phyloP scores from a whole-genome alignment of 2,329 filamentous ascomycete genomes.

The Lachnellula suecica region DNA sequence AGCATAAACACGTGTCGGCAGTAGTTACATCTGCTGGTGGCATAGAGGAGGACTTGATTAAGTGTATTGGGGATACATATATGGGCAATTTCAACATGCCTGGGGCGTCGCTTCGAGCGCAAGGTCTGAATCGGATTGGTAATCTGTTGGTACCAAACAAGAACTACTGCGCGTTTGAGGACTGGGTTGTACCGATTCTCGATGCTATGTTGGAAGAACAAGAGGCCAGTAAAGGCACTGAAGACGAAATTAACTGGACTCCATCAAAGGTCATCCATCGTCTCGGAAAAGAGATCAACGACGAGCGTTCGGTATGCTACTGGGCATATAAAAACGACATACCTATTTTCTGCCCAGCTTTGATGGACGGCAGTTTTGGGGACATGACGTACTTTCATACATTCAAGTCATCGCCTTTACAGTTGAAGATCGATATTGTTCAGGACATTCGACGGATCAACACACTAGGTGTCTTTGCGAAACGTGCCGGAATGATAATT shows the following conservation, averaged over 20 bases:
- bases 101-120: conserved; percentile 75
- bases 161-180: conserved; percentile 97
- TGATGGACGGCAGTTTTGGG: conserved; percentile 92
- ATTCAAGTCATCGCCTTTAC: conserved; percentile 80
- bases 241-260: conserved; percentile 76
- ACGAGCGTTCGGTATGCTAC: conserved; percentile 86
- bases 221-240: conserved; percentile 68
- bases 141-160: conserved; percentile 94
- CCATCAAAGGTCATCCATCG: conserved; percentile 89
- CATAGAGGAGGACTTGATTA: conserved; percentile 97
- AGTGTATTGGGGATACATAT: conserved; percentile 93
- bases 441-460: conserved; percentile 93
- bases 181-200: conserved; percentile 96
- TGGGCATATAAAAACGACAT: conserved; percentile 98
- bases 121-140: conserved; percentile 92
- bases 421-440: conserved; percentile 86
- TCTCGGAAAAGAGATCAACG: conserved; percentile 89
- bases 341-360: conserved; percentile 91
- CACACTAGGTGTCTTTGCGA: conserved; percentile 83
- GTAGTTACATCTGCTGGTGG: conserved; percentile 96
- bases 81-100: conserved; percentile 79
- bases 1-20: conserved; percentile 88
- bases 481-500: conserved; percentile 91
- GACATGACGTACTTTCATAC: conserved; percentile 99
- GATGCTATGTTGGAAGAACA: conserved; percentile 93